Base-by-base conservation (phyloP, 169 alveolate species). In the Hepatocystis sp. region DNA sequence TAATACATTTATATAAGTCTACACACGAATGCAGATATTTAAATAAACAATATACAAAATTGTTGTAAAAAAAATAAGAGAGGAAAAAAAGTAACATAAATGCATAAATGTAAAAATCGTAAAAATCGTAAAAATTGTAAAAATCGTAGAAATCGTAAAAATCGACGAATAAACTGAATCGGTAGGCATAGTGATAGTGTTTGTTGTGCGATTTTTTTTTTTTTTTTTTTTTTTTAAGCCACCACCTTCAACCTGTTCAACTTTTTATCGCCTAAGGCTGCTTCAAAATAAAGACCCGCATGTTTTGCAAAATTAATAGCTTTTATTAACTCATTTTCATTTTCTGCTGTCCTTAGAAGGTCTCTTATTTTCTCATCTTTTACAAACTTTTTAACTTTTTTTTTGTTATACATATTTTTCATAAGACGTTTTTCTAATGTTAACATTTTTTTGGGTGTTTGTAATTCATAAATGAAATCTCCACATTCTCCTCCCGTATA, bases 251-350 rank as follows among this genome's bases (percentile, higher is more conserved):
- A 49, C 52, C 58, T 71, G 51, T 23, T 56, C 46, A 71, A 36
- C 17, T 71, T 71, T 46, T 71, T 71, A 63, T 63, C 40, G n/a
- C 86, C 86, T 36, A 71, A 71, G 25, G 23, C 58, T n/a, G 76
- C 86, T 51, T 71, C 86, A 60, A 71, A 71, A 44, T 71, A 42
- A 10, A 71, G 76, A 17, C 86, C 86, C n/a, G 86, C 86, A 21
- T 42, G 27, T n/a, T 71, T 60, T n/a, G 86, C 86, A 28, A 60
- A 56, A 36, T 51, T 64, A 21, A 71, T 71, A 17, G 86, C 86
- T 51, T 60, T 60, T 17, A 71, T 64, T 7, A 71, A 44, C n/a
- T 71, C 86, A 11, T 71, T 56, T 71, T 71, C 86, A 40, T 58
- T 71, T 63, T 34, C 32, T 28, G 86, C 86, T 44, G 86, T 71